These are phyloP conservation scores for Ogataea methylovora DNA, from an alignment of 805 yeast genomes.

Conservation along the genomic window DNA sequence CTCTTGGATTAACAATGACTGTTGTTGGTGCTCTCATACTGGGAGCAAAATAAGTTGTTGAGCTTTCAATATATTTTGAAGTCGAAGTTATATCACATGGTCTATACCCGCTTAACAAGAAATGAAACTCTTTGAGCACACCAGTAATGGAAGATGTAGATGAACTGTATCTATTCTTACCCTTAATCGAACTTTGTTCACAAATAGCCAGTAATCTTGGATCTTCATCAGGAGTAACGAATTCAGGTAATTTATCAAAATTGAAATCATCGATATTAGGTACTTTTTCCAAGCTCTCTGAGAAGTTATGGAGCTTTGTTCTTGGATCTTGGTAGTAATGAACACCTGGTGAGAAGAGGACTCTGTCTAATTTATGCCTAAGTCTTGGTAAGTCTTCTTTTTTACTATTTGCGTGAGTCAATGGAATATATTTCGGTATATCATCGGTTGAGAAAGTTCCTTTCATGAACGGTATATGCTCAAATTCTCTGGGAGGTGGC, in stretches of 20 bases:
- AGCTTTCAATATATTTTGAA: conserved; percentile 36
- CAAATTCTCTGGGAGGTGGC: too few relatives aligned
- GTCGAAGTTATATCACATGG: conserved; percentile 39
- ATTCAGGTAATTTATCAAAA: conserved; percentile 44
- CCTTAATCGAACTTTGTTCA: conserved; percentile 4
- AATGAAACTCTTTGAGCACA: conserved; percentile 66
- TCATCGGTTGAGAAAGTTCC: conserved; percentile 8
- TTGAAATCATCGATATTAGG: conserved; percentile 61
- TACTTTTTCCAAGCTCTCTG: conserved; percentile 49
- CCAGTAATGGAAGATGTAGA: conserved; percentile 89
- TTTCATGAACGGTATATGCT: neutral
- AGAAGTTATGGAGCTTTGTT: conserved; percentile 64
- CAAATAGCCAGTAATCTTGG: conserved; percentile 42
- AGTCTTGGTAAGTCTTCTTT: conserved; percentile 40
- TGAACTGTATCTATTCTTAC: conserved; percentile 41
- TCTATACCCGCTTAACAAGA: conserved; percentile 53
- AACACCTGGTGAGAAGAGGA: conserved; percentile 73
- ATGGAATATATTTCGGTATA: conserved; percentile 11
- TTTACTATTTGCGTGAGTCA: conserved; percentile 9
- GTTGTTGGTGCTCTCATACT: conserved; percentile 48
- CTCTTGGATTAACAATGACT: conserved; percentile 44
- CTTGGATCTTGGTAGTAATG: conserved; percentile 76
- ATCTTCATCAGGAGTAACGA: conserved; percentile 67
- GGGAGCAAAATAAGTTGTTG: conserved; percentile 28
- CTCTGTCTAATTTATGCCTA: conserved; percentile 61